Evolutionary conservation across 306 rosid species (phyloP), one percentile per base, ranked within the genome.

Genomic region (Rosa multiflora): DNA sequence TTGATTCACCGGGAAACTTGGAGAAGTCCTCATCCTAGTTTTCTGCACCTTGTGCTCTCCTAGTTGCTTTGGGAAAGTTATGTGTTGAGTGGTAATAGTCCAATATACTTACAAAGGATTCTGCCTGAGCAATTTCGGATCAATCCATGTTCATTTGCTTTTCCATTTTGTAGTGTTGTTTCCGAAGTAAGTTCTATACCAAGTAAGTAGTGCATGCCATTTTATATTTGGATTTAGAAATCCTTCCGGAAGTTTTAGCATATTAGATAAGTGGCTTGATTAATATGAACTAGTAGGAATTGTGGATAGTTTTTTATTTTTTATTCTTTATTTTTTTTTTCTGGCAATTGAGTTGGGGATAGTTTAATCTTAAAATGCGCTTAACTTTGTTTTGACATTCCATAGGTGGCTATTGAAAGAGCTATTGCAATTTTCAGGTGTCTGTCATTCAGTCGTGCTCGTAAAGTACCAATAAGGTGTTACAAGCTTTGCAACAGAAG

Each of bases 391-490:
- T 12, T 75, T 75, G 23, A 61, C 3, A 49, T 12, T 75, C 42
- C 26, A 53, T 55, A 26, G 44, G 79, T 83, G 58, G 77, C 39
- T 73, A 32, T 62, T 78, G 69, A 58, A 35, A n/a, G 35, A 42
- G 75, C 26, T 84, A 47, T 76, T 40, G 64, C 73, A 29, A 66
- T 71, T 43, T 73, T 59, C 88, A 95, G 99, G 97, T 95, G 79
- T 88, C 96, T 32, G 82, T 88, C 35, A 89, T 95, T 72, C 99
- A 84, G 82, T 89, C 84, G 40, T 91, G 87, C 86, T 82, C 99
- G 74, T 89, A 89, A 59, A 88, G 97, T 78, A 91, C 35, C 3
- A 1, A 32, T 32, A n/a, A n/a, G n/a, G n/a, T n/a, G n/a, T n/a
- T n/a, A n/a, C n/a, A n/a, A n/a, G n/a, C n/a, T n/a, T n/a, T n/a